Conservation (phyloP, 768 basidiomycete species). For the Termitomyces eurrhizus region DNA sequence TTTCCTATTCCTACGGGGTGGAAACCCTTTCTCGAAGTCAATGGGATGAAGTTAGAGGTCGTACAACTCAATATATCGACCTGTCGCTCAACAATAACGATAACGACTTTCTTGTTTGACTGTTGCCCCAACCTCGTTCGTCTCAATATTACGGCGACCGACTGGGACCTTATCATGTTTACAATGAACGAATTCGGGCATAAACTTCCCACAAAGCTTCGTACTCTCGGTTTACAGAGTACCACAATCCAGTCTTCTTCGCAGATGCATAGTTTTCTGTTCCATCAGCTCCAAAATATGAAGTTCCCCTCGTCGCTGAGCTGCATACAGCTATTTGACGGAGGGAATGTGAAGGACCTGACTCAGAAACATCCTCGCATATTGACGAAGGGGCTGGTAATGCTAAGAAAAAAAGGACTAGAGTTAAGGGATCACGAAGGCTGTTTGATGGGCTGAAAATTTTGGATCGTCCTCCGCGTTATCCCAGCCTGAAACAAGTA, state of each 20-base stretch:
- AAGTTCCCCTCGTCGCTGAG: slow-evolving; percentile 3
- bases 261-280: slow-evolving; percentile 5
- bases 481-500: not conserved
- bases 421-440: slow-evolving; percentile 15
- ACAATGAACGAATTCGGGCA: not conserved
- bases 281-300: slow-evolving; percentile 2
- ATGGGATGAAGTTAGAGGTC: slow-evolving; percentile 12
- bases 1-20: not conserved
- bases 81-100: not conserved
- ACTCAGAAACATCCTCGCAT: slow-evolving; percentile 8
- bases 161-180: slow-evolving; percentile 3
- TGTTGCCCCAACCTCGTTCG: slow-evolving; percentile 13
- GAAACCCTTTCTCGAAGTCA: slow-evolving; percentile 1
- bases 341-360: slow-evolving; percentile 11
- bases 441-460: slow-evolving; percentile 4
- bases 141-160: slow-evolving; percentile 11
- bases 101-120: not conserved
- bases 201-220: slow-evolving; percentile 10
- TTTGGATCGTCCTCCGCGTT: not conserved
- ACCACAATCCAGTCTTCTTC: slow-evolving; percentile 5
- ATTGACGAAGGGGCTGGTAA: slow-evolving; percentile 3
- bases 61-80: slow-evolving; percentile 3
- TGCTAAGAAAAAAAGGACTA: slow-evolving; percentile 8
- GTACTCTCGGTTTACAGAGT: slow-evolving; percentile 14
- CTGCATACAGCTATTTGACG: slow-evolving; percentile 12